Evolutionary conservation across 306 rosid species (phyloP).

Genomic region (Glycyrrhiza uralensis): DNA sequence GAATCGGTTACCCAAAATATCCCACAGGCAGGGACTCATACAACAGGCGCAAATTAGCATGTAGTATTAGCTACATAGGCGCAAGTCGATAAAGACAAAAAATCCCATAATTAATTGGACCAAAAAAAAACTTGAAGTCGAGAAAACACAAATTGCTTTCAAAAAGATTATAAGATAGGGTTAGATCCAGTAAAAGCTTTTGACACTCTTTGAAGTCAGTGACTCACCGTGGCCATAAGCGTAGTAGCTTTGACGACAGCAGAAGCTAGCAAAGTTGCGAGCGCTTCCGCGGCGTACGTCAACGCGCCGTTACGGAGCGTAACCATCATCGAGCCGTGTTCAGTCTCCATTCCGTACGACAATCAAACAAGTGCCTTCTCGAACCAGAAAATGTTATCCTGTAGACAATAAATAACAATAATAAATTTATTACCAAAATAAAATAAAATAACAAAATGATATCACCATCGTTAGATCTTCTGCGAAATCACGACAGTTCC

Average conservation of each 20-base stretch:
- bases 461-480: conserved; percentile 45
- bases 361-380: conserved; percentile 30
- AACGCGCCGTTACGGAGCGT: conserved; percentile 49
- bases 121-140: background rate
- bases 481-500: conserved; percentile 36
- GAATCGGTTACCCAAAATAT: background rate
- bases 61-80: background rate
- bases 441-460: conserved; percentile 9
- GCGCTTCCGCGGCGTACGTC: conserved; percentile 55
- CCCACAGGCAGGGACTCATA: background rate
- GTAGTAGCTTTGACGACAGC: conserved; percentile 61
- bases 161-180: conserved; percentile 10
- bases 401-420: background rate
- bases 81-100: conserved; percentile 18
- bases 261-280: conserved; percentile 55
- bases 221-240: conserved; percentile 57
- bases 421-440: background rate
- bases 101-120: conserved; percentile 8
- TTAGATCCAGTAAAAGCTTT: conserved; percentile 9
- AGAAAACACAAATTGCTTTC: conserved; percentile 25
- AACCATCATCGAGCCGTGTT: conserved; percentile 41
- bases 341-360: conserved; percentile 60
- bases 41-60: conserved; percentile 20
- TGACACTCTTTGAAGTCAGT: background rate
- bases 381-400: conserved; percentile 28